phyloP scores from a whole-genome alignment of 129 eudicot species.

The Chrysanthemum lavandulifolium region DNA sequence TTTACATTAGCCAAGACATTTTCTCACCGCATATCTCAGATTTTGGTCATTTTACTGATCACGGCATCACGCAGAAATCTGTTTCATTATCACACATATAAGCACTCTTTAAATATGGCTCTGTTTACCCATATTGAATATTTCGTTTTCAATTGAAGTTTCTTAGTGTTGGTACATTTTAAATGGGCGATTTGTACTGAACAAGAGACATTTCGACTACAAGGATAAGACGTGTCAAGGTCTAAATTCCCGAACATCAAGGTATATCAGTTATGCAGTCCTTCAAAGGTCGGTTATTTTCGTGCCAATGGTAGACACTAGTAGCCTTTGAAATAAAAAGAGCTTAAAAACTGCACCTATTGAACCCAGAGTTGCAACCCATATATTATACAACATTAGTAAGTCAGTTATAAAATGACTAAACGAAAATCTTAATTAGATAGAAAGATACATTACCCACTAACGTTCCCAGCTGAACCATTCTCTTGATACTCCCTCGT shows the following conservation, averaged over 20 bases:
- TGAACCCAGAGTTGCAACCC: slow-evolving; percentile 15
- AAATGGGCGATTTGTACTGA: no score
- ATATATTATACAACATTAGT: slow-evolving; percentile 33
- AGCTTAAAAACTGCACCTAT: slow-evolving; percentile 9
- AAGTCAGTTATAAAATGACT: slow-evolving; percentile 15
- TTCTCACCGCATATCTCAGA: no score
- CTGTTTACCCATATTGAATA: background rate
- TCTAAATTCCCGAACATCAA: background rate
- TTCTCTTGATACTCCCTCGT: slow-evolving; percentile 47
- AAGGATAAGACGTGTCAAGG: background rate
- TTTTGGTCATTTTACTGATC: no score
- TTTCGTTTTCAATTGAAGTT: background rate
- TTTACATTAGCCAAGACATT: no score
- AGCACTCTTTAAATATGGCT: background rate
- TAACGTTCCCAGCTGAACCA: slow-evolving; percentile 48
- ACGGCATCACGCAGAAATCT: no score
- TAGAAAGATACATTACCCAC: slow-evolving; percentile 32
- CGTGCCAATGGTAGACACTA: background rate
- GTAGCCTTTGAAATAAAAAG: background rate
- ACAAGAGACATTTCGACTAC: background rate
- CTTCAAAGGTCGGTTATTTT: no score
- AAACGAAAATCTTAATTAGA: background rate
- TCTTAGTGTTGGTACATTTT: background rate
- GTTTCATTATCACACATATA: background rate
- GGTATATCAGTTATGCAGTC: background rate